These are phyloP conservation scores for Tricholoma terreum DNA, from an alignment of 768 basidiomycete genomes.

Conservation along the genomic window DNA sequence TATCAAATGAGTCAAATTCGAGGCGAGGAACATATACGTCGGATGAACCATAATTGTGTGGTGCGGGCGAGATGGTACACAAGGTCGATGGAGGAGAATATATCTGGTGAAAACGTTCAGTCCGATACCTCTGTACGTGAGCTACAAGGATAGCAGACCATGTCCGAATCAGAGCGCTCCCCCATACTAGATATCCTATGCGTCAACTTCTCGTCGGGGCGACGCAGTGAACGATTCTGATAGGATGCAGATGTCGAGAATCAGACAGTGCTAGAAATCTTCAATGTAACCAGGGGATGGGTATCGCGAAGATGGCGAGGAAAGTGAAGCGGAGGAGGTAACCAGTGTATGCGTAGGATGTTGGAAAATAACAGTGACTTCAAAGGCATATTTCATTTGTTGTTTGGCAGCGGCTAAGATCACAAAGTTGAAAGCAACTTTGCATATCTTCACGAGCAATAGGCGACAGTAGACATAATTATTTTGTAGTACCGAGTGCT, in stretches of 20 bases:
- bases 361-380: too few relatives aligned
- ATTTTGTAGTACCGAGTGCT: too few relatives aligned
- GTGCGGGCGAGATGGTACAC: slow-evolving; percentile 7
- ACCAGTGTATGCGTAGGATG: too few relatives aligned
- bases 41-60: neutral
- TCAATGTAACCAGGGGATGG: neutral
- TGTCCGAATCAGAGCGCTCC: neutral
- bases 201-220: neutral
- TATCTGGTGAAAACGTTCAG: neutral
- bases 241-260: neutral
- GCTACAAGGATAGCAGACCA: neutral
- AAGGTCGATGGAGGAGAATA: neutral
- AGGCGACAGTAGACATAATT: too few relatives aligned
- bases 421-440: too few relatives aligned
- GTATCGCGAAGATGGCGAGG: neutral
- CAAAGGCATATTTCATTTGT: too few relatives aligned
- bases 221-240: neutral
- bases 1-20: slow-evolving; percentile 16
- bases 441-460: too few relatives aligned
- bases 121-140: neutral
- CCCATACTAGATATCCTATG: neutral
- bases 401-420: too few relatives aligned
- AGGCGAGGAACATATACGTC: neutral
- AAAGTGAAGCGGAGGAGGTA: too few relatives aligned
- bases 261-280: neutral